phyloP scores from a whole-genome alignment of 2,329 filamentous ascomycete species.

The Ophiostoma quercus region DNA sequence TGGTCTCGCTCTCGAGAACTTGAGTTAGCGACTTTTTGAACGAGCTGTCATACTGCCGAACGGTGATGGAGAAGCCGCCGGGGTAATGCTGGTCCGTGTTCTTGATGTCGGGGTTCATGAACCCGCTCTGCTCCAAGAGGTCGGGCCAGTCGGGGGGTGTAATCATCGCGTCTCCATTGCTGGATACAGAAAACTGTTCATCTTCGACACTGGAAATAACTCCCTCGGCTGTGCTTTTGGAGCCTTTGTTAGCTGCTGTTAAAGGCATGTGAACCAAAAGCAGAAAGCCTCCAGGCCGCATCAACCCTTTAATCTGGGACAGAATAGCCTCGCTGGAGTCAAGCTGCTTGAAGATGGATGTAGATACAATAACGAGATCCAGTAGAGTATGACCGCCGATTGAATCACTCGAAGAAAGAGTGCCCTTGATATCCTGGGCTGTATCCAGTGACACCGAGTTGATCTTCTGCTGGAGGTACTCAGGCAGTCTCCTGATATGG shows the following conservation, averaged over 20 bases:
- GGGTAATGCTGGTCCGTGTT: conserved; percentile 35
- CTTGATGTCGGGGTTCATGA: conserved; percentile 30
- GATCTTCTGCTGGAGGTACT: not conserved
- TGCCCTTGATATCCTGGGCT: not conserved
- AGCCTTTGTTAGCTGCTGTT: not conserved
- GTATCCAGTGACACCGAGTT: not conserved
- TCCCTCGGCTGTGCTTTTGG: not conserved
- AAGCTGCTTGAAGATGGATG: conserved; percentile 26
- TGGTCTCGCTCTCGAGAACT: not conserved
- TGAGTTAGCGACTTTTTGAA: conserved; percentile 25
- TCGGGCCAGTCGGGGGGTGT: conserved; percentile 36
- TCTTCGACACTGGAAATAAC: not conserved
- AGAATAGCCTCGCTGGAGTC: conserved; percentile 22
- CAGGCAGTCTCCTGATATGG: not conserved
- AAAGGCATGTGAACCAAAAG: conserved; percentile 32
- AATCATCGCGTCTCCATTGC: conserved; percentile 2
- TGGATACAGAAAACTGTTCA: not conserved
- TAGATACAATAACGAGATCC: conserved; percentile 32
- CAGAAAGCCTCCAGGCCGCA: conserved; percentile 34
- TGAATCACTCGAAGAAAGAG: not conserved
- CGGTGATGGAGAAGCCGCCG: conserved; percentile 36
- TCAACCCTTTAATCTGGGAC: conserved; percentile 26
- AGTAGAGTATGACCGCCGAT: conserved; percentile 9
- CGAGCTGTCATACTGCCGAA: conserved; percentile 35
- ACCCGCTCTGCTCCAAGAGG: conserved; percentile 35